Evolutionary conservation across 1,284 basidiomycete species (phyloP), one percentile per base, ranked within the genome.

Genomic region (Cryptococcus deneoformans): DNA sequence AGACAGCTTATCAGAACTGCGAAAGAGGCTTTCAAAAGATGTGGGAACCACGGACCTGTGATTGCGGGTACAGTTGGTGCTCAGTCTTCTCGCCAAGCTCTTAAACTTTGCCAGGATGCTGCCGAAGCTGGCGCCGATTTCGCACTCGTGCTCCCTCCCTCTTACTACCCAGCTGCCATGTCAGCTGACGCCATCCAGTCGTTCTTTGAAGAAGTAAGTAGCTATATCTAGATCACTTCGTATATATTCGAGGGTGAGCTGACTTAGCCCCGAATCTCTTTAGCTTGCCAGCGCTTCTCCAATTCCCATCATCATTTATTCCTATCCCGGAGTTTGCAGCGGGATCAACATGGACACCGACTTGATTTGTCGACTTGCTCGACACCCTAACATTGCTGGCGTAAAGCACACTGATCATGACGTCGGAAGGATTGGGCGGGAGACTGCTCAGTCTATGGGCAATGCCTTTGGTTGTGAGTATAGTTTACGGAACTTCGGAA

Each of bases 281-380:
- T 39, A 70, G 68, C 56, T 71, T 42, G 71, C 71, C 35, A 64
- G 64, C 47, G 61, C 53, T 4, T 70, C 71, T 2, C 67, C 66
- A 7, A 57, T 73, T 20, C 71, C 71, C 1, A 53, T 73, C 50
- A 59, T 73, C 46, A 66, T 73, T 54, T 73, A 73, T 63, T 67
- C 66, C 7, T 72, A 67, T 56, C 72, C 70, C 9, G 67, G 57
- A 8, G 72, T 72, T 12, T 64, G 57, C 49, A 63, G 64, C 34
- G 72, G 72, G 36, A 67, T 73, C 56, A 61, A 69, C 46, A 62
- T 73, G 58, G 65, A 67, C 63, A 64, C 68, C 11, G 72, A 73
- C 51, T 46, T 68, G 36, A 61, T 70, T 43, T 53, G 51, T 20
- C 48, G 54, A 34, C 57, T 73, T 48, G 70, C 69, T 7, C 49